A percentile compares a stretch with the other conserved stretches of the same genome.
Evolutionary conservation across 2,329 filamentous ascomycete genomes (phyloP).

Genomic region (Pestalotiopsis sp.): DNA sequence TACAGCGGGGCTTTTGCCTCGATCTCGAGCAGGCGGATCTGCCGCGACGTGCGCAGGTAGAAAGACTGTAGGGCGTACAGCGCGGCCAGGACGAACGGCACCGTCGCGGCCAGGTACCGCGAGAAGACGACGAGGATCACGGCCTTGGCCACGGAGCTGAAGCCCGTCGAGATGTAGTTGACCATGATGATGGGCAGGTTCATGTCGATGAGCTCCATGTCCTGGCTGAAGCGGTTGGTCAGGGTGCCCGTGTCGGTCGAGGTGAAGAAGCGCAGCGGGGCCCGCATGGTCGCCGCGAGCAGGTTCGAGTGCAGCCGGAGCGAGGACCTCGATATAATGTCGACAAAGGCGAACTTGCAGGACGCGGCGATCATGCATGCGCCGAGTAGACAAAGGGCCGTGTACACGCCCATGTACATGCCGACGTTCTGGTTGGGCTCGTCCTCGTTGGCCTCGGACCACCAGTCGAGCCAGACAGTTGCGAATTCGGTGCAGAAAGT

Average conservation of each 20-base stretch:
- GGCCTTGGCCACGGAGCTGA: background rate
- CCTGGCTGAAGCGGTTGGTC: conserved; percentile 13
- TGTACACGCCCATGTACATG: conserved; percentile 9
- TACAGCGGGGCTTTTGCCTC: conserved; percentile 34
- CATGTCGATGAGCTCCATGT: conserved; percentile 16
- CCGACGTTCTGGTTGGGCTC: conserved; percentile 13
- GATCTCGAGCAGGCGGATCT: conserved; percentile 28
- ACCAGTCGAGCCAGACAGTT: conserved; percentile 15
- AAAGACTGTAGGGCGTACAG: conserved; percentile 33
- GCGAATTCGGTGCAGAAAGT: conserved; percentile 11
- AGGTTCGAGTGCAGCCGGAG: conserved; percentile 4
- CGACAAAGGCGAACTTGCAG: conserved; percentile 5
- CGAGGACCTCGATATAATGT: background rate
- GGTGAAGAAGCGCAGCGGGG: conserved; percentile 11
- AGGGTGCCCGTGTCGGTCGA: conserved; percentile 4
- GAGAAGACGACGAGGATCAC: conserved; percentile 11
- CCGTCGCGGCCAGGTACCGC: conserved; percentile 1
- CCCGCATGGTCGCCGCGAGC: background rate
- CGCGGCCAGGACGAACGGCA: conserved; percentile 11
- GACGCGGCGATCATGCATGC: background rate
- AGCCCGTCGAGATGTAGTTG: conserved; percentile 4
- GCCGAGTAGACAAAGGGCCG: background rate
- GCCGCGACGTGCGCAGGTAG: conserved; percentile 37
- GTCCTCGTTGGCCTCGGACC: conserved; percentile 11
- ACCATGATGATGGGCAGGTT: conserved; percentile 5